phyloP scores from a whole-genome alignment of 805 yeast species.

The Candida corydali region DNA sequence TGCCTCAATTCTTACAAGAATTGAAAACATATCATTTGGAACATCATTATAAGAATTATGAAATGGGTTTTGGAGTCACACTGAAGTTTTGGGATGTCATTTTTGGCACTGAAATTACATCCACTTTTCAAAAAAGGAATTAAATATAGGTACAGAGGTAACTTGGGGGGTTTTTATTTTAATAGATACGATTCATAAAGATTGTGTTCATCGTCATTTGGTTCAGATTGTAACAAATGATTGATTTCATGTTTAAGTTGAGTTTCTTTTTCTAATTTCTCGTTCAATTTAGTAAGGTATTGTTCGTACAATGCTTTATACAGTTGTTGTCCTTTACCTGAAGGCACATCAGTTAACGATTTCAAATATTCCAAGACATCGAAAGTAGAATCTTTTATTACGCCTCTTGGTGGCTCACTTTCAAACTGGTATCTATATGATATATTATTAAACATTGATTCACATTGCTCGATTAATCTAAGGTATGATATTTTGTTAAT shows the following conservation, averaged over 20 bases:
- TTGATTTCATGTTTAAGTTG: neutral
- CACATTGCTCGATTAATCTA: conserved; percentile 20
- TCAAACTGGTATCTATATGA: conserved; percentile 26
- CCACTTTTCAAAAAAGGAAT: conserved; percentile 41
- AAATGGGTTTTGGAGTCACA: conserved; percentile 95
- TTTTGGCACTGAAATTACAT: conserved; percentile 73
- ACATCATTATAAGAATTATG: conserved; percentile 96
- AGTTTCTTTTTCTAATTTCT: conserved; percentile 1
- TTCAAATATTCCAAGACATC: conserved; percentile 9
- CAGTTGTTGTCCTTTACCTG: neutral
- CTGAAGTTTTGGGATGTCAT: conserved; percentile 90
- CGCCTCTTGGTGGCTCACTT: conserved; percentile 10
- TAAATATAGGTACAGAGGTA: conserved; percentile 7
- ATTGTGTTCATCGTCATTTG: neutral
- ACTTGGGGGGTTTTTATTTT: conserved; percentile 1
- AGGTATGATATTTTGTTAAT: conserved; percentile 10
- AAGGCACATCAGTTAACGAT: neutral
- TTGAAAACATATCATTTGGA: conserved; percentile 90
- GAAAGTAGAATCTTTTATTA: conserved; percentile 6
- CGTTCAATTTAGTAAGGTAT: conserved; percentile 6
- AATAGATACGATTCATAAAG: conserved; percentile 1
- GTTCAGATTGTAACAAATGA: neutral
- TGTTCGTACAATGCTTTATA: conserved; percentile 5
- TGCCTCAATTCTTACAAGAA: conserved; percentile 73
- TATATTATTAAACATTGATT: conserved; percentile 20